Evolutionary conservation across 495 filamentous ascomycete species (phyloP), one percentile per base, ranked within the genome.

Genomic region (Copromyces sp.): DNA sequence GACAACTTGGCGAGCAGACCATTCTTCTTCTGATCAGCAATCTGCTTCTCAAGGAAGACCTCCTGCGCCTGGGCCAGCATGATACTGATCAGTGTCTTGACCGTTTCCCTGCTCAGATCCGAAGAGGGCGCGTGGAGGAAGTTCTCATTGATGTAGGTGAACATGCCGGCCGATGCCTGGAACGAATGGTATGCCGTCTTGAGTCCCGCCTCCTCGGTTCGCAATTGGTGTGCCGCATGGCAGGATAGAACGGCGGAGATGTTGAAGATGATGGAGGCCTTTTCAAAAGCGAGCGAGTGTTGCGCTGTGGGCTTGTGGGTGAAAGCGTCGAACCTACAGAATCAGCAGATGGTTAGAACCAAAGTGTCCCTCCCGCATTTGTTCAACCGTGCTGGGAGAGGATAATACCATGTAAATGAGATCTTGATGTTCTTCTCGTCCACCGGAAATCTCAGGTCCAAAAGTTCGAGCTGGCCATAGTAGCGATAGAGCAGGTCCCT

Each of bases 371-470:
- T 70, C 35, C 35, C 71, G 59, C 53, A 14, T 39, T 38, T 12
- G 68, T 20, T 40, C 2, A 39, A 17, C 41, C 7, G 20, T 39
- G 38, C 32, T 44, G 24, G 44, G n/a, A 39, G 37, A 70, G 70
- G 32, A 42, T 32, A 85, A 76, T 88, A 99, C 95, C 95, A 99
- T 70, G 96, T 98, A 82, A 99, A 99, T 3, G 92, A 92, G 74
- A 99, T 97, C 84, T 97, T 97, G 84, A 99, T 97, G 76, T 98
- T 95, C 77, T 97, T 94, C 84, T 98, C 95, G 78, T 99, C 96
- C 24, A 99, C 93, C 4, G 96, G 96, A 80, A 99, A 99, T 74
- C 95, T 87, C 71, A 99, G 86, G 79, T 99, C 95, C 77, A 99
- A 81, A 72, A 98, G 84, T 83, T 99, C 95, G 74, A 99, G 87